phyloP scores from a whole-genome alignment of 345 rosid genomes.

The Adansonia digitata region DNA sequence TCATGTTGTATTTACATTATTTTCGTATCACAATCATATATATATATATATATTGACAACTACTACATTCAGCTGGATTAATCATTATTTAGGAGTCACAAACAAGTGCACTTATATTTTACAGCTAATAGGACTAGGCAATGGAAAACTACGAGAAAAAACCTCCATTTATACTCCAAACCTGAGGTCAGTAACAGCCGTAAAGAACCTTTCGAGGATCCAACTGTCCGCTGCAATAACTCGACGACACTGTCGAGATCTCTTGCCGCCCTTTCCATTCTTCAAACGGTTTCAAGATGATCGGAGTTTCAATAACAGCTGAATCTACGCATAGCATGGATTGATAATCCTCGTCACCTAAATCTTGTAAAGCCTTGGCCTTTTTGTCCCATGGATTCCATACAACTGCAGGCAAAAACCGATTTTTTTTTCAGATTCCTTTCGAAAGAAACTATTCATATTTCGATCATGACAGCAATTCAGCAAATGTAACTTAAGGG shows the following conservation, averaged over 20 bases:
- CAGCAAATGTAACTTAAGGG: background rate
- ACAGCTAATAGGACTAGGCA: slow-evolving; percentile 3
- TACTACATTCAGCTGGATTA: slow-evolving; percentile 16
- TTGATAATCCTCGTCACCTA: slow-evolving; percentile 88
- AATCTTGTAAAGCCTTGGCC: slow-evolving; percentile 69
- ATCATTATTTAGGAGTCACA: background rate
- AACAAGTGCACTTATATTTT: slow-evolving; percentile 3
- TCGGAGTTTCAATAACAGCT: slow-evolving; percentile 62
- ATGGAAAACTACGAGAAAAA: slow-evolving; percentile 6
- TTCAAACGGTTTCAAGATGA: slow-evolving; percentile 69
- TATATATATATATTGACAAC: slow-evolving; percentile 17
- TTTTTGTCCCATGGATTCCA: slow-evolving; percentile 98
- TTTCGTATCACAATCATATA: too few species aligned
- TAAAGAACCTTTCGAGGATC: slow-evolving; percentile 83
- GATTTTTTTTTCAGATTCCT: background rate
- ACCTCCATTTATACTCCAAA: slow-evolving; percentile 5
- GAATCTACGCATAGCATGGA: slow-evolving; percentile 81
- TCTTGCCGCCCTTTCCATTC: slow-evolving; percentile 92
- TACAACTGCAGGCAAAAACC: slow-evolving; percentile 43
- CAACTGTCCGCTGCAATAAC: slow-evolving; percentile 92
- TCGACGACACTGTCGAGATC: slow-evolving; percentile 86
- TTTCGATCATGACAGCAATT: background rate
- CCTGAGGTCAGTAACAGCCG: slow-evolving; percentile 37
- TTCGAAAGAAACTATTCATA: background rate
- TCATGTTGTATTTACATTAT: too few species aligned